Percentiles rank a stretch among this genome's conserved stretches.
These are phyloP conservation scores for Gracilaria caudata DNA, from an alignment of 23 red algal species.

Conservation along the genomic window DNA sequence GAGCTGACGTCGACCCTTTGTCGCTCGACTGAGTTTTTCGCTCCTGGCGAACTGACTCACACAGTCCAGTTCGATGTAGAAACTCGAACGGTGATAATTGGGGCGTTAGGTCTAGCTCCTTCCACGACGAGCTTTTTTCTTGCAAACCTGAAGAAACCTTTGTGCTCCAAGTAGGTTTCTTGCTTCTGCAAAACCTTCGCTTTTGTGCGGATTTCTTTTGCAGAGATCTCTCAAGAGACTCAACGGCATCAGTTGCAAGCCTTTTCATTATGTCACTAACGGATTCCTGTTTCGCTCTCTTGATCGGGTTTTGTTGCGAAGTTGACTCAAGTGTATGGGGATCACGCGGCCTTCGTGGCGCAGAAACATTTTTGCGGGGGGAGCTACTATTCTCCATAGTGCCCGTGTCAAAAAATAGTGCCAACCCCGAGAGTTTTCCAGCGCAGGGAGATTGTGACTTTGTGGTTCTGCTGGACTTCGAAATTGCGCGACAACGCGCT, in stretches of 20 bases:
- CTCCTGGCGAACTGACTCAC: background rate
- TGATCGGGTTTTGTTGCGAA: background rate
- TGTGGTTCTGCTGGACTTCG: background rate
- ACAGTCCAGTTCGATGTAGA: constrained; percentile 2
- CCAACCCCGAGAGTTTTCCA: background rate
- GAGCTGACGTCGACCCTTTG: background rate
- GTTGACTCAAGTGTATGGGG: too few relatives aligned
- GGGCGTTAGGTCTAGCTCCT: background rate
- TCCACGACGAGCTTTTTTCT: background rate
- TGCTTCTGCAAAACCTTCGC: background rate
- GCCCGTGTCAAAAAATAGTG: constrained; percentile 1
- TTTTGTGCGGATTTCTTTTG: background rate
- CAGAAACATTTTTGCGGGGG: background rate
- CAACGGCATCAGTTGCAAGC: constrained; percentile 13
- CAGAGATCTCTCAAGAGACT: background rate
- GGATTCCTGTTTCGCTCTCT: constrained; percentile 24
- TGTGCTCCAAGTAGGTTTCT: background rate
- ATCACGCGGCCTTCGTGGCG: constrained; percentile 9
- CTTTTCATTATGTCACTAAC: background rate
- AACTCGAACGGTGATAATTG: constrained; percentile 7
- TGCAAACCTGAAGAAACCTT: background rate
- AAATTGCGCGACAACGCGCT: background rate
- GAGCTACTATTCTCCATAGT: background rate
- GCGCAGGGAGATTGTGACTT: background rate
- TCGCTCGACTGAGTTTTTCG: background rate